These are phyloP conservation scores for Corylus heterophylla DNA, from an alignment of 306 rosid genomes.

Conservation along the genomic window DNA sequence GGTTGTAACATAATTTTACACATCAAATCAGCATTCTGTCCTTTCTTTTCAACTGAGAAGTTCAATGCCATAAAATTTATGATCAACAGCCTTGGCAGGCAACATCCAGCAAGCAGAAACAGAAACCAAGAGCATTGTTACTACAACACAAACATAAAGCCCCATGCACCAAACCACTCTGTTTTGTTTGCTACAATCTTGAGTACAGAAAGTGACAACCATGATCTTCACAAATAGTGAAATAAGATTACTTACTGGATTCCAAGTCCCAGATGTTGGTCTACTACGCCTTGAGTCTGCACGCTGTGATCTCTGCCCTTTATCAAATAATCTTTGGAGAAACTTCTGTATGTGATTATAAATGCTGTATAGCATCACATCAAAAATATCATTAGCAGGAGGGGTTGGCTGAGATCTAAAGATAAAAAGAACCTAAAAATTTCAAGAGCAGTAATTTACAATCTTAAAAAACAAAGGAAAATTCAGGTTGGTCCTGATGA, in stretches of 20 bases:
- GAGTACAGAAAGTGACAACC: slow-evolving; percentile 5
- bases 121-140: not conserved
- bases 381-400: slow-evolving; percentile 10
- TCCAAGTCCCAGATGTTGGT: slow-evolving; percentile 16
- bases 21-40: not conserved
- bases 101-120: not conserved
- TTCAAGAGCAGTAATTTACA: not conserved
- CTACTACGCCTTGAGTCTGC: slow-evolving; percentile 34
- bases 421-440: slow-evolving; percentile 5
- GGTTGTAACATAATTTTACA: not conserved
- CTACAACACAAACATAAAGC: not conserved
- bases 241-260: slow-evolving; percentile 39
- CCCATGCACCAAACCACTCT: not conserved
- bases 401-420: not conserved
- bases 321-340: slow-evolving; percentile 44
- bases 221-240: slow-evolving; percentile 1
- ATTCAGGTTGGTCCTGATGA: not conserved
- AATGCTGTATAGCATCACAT: slow-evolving; percentile 67
- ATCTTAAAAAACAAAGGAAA: not conserved
- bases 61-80: not conserved
- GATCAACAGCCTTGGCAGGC: not conserved
- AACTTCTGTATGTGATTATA: slow-evolving; percentile 75
- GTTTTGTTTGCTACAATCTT: slow-evolving; percentile 1
- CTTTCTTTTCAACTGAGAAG: not conserved
- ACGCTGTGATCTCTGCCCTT: slow-evolving; percentile 40